phyloP scores from a whole-genome alignment of 2,329 filamentous ascomycete genomes.

The Diplodia corticola region DNA sequence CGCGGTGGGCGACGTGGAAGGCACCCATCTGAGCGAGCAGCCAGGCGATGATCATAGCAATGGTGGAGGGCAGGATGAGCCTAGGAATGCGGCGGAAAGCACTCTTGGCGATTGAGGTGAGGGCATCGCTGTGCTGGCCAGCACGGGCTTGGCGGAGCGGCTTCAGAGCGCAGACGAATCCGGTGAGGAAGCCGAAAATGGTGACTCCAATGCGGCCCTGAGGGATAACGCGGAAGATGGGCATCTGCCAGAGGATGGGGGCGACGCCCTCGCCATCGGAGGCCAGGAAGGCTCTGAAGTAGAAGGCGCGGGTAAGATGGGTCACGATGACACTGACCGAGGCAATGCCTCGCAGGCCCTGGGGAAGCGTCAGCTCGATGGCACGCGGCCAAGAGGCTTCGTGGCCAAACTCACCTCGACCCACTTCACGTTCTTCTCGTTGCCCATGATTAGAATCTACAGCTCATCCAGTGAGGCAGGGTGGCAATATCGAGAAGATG shows the following conservation, averaged over 20 bases:
- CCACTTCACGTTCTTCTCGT: constrained; percentile 43
- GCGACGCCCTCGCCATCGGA: constrained; percentile 45
- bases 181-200: constrained; percentile 58
- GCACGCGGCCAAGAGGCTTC: background rate
- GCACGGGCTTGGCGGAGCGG: constrained; percentile 53
- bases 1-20: constrained; percentile 50
- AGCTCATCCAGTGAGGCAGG: constrained; percentile 19
- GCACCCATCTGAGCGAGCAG: constrained; percentile 50
- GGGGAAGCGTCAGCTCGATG: background rate
- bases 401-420: constrained; percentile 37
- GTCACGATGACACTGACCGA: constrained; percentile 56
- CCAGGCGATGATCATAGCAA: constrained; percentile 55
- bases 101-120: constrained; percentile 53
- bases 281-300: constrained; percentile 53
- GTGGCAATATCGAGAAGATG: background rate
- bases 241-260: constrained; percentile 52
- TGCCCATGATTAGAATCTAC: constrained; percentile 27
- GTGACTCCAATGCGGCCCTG: constrained; percentile 57
- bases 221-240: constrained; percentile 57
- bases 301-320: constrained; percentile 54
- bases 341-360: constrained; percentile 56
- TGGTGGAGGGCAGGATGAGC: constrained; percentile 53
- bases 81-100: constrained; percentile 56
- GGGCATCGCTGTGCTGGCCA: constrained; percentile 46
- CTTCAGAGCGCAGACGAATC: constrained; percentile 58